Conservation (phyloP, 75 land plant genomes). For the Pinus taeda region DNA sequence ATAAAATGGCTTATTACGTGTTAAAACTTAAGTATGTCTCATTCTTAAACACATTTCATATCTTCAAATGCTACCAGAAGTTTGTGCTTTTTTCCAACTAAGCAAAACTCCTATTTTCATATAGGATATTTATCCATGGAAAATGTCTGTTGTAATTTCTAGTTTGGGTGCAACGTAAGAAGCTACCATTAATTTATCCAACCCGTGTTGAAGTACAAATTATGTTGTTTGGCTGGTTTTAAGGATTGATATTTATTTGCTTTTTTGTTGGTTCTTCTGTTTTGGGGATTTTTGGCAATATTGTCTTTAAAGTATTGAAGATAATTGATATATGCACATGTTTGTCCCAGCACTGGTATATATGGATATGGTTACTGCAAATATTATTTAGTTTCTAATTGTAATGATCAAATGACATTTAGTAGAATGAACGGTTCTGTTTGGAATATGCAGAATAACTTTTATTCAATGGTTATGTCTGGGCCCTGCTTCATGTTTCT, state of each 20-base stretch:
- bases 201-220: background rate
- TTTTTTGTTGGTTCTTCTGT: background rate
- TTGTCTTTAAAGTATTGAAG: background rate
- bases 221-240: background rate
- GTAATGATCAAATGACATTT: background rate
- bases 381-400: background rate
- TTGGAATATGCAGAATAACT: background rate
- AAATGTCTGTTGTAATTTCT: background rate
- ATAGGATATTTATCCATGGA: background rate
- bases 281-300: background rate
- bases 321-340: background rate
- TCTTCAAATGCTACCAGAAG: background rate
- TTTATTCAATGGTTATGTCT: background rate
- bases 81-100: background rate
- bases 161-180: background rate
- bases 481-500: background rate
- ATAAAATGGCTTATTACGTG: too few relatives aligned
- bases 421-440: background rate
- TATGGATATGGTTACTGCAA: background rate
- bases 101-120: background rate
- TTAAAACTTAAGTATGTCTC: too few relatives aligned
- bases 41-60: too few relatives aligned
- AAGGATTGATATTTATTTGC: background rate
- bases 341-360: background rate
- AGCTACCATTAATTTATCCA: background rate